Conservation (phyloP, 2,329 filamentous ascomycete genomes). For the Xylariaceae sp. region DNA sequence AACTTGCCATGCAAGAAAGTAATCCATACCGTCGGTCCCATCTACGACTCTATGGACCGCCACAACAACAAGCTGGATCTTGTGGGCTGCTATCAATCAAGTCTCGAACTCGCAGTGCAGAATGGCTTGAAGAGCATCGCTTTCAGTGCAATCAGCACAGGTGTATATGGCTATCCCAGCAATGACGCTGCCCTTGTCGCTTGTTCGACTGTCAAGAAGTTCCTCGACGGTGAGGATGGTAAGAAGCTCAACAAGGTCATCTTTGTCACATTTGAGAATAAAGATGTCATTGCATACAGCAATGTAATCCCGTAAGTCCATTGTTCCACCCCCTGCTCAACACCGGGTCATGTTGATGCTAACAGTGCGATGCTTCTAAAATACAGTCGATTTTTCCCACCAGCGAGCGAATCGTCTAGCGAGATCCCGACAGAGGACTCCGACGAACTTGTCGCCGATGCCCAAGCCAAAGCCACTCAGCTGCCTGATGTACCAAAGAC, state of each 20-base stretch:
- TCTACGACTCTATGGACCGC: slow-evolving; percentile 52
- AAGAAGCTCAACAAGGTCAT: slow-evolving; percentile 65
- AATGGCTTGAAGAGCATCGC: slow-evolving; percentile 68
- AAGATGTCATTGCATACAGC: slow-evolving; percentile 73
- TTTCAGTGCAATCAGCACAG: slow-evolving; percentile 83
- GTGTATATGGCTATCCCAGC: slow-evolving; percentile 84
- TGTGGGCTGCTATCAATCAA: slow-evolving; percentile 63
- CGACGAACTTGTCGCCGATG: slow-evolving; percentile 21
- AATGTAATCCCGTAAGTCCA: slow-evolving; percentile 65
- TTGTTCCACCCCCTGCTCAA: not conserved
- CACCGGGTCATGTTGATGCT: not conserved
- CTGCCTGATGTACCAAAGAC: slow-evolving; percentile 36
- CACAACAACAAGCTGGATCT: slow-evolving; percentile 47
- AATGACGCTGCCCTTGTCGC: slow-evolving; percentile 68
- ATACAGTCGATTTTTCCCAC: slow-evolving; percentile 26
- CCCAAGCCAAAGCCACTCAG: slow-evolving; percentile 25
- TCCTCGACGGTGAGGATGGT: slow-evolving; percentile 46
- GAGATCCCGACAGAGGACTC: slow-evolving; percentile 14
- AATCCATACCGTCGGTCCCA: slow-evolving; percentile 87
- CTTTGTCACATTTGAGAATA: slow-evolving; percentile 78
- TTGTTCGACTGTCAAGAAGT: slow-evolving; percentile 53
- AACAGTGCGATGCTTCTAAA: not conserved
- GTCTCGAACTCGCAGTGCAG: slow-evolving; percentile 67
- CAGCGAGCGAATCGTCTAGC: slow-evolving; percentile 10
- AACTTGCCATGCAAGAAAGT: slow-evolving; percentile 70